Evolutionary conservation across 805 yeast genomes (phyloP).

Genomic region (Maudiozyma pseudohumilis): DNA sequence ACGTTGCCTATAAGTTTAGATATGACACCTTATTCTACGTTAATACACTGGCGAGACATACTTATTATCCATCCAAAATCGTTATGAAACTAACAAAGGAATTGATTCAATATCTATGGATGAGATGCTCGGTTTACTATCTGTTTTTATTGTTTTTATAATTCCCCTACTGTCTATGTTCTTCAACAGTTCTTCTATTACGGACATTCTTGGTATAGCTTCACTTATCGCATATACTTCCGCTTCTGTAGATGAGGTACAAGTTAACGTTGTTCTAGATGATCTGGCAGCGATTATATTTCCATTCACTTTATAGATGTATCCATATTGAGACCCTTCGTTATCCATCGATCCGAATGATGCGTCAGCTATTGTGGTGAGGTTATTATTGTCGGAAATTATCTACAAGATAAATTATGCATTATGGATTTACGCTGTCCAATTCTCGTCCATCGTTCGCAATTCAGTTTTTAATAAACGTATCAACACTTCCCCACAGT

Average conservation of each 20-base stretch:
- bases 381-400: too few species aligned
- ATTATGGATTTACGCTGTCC: conserved; percentile 6
- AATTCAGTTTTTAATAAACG: neutral
- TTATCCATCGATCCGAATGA: neutral
- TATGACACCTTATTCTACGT: too few species aligned
- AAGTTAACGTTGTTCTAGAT: neutral
- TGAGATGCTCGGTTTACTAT: neutral
- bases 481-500: neutral
- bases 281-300: neutral
- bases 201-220: neutral
- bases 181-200: neutral
- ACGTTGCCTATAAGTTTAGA: conserved; percentile 9
- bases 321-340: neutral
- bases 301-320: neutral
- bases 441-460: neutral
- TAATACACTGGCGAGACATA: too few species aligned
- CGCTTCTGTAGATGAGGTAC: neutral
- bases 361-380: neutral
- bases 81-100: too few species aligned
- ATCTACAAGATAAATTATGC: too few species aligned
- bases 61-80: too few species aligned
- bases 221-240: neutral
- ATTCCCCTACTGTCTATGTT: neutral
- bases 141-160: neutral
- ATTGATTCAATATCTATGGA: too few species aligned